Evolutionary conservation across 1,284 basidiomycete genomes (phyloP).

Genomic region (Cryptococcus amylolentus): DNA sequence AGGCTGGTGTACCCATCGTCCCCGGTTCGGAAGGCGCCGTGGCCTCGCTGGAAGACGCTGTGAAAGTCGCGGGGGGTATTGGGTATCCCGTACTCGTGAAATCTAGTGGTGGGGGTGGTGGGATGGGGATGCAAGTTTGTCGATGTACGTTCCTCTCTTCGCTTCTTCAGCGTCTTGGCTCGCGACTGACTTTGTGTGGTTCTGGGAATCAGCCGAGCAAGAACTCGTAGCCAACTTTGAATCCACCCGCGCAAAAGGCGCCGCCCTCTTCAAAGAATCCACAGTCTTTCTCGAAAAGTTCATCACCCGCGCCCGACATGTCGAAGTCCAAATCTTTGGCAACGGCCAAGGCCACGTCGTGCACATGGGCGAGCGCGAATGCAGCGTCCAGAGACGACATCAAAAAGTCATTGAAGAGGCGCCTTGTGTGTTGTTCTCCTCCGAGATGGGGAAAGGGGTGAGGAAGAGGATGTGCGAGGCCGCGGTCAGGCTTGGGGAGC

Average conservation of each 20-base stretch:
- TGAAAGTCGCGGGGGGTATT: conserved; percentile 50
- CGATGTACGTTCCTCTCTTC: conserved; percentile 47
- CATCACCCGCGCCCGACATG: conserved; percentile 54
- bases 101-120: conserved; percentile 65
- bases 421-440: conserved; percentile 53
- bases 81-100: conserved; percentile 59
- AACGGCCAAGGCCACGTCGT: conserved; percentile 58
- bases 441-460: conserved; percentile 32
- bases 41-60: conserved; percentile 51
- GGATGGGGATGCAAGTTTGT: conserved; percentile 64
- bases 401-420: conserved; percentile 71
- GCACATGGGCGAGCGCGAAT: conserved; percentile 67
- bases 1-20: conserved; percentile 57
- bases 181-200: conserved; percentile 6
- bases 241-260: conserved; percentile 43
- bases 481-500: conserved; percentile 56
- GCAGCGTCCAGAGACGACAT: conserved; percentile 66
- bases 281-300: conserved; percentile 63
- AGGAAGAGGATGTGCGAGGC: conserved; percentile 56
- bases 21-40: conserved; percentile 57
- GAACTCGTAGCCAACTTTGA: conserved; percentile 52
- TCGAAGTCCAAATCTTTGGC: conserved; percentile 68
- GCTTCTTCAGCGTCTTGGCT: conserved; percentile 39
- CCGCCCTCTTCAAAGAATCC: conserved; percentile 54
- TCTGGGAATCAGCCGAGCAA: conserved; percentile 35